phyloP scores from a whole-genome alignment of 352 stramenopile species.

The Phytophthora quininea region DNA sequence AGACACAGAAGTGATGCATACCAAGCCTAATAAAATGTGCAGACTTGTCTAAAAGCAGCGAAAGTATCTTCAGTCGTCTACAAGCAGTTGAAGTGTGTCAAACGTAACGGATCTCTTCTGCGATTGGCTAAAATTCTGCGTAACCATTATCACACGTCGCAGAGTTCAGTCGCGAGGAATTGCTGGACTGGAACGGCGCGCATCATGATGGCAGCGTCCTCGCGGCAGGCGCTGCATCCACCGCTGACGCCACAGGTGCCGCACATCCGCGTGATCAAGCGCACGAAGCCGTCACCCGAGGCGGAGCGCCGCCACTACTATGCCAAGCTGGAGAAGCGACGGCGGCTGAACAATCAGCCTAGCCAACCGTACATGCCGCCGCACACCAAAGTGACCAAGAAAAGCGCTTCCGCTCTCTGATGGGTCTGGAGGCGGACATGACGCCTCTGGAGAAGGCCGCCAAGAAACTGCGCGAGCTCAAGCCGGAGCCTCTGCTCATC shows the following conservation, averaged over 20 bases:
- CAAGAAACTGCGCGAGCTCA: slow-evolving; percentile 20
- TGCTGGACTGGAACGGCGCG: slow-evolving; percentile 5
- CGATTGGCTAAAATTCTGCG: slow-evolving; percentile 2
- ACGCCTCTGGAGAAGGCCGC: slow-evolving; percentile 2
- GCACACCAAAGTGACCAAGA: neutral
- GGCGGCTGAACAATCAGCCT: neutral
- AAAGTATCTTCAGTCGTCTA: neutral
- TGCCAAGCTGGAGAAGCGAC: neutral
- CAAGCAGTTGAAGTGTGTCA: neutral
- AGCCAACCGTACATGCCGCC: neutral
- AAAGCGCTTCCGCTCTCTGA: slow-evolving; percentile 20
- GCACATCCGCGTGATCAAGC: neutral
- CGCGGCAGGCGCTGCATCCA: neutral
- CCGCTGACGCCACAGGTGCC: neutral
- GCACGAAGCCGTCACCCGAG: neutral
- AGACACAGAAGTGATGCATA: neutral
- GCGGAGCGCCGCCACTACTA: neutral
- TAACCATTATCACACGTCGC: slow-evolving; percentile 18
- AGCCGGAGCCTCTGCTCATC: slow-evolving; percentile 30
- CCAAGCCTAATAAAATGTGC: neutral
- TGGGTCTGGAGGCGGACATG: slow-evolving; percentile 15
- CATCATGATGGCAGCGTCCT: neutral
- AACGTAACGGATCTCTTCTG: neutral
- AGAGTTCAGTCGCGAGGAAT: slow-evolving; percentile 15
- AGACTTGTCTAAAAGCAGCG: neutral